phyloP scores from a whole-genome alignment of 441 rosid species.

The Manihot esculenta region DNA sequence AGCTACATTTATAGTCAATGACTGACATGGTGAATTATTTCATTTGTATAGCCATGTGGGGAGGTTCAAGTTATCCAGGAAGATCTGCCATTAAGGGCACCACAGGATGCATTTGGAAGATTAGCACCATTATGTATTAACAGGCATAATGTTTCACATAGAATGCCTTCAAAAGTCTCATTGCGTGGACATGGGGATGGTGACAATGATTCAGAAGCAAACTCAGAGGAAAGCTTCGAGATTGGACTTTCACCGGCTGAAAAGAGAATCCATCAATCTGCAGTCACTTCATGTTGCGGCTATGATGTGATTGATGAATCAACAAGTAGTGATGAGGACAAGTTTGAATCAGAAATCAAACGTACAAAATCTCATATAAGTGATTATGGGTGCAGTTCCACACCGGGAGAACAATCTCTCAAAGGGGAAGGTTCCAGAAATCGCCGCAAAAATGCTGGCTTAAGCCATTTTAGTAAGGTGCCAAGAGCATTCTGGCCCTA shows the following conservation, averaged over 20 bases:
- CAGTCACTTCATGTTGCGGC: conserved; percentile 38
- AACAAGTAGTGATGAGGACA: conserved; percentile 59
- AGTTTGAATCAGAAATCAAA: conserved; percentile 37
- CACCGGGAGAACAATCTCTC: conserved; percentile 30
- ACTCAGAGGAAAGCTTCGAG: conserved; percentile 79
- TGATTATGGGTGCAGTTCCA: conserved; percentile 35
- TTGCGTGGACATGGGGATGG: conserved; percentile 34
- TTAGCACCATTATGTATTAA: conserved; percentile 45
- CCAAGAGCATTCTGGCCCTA: conserved; percentile 81
- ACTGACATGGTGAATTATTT: conserved; percentile 23
- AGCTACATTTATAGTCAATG: neutral
- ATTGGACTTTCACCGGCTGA: conserved; percentile 68
- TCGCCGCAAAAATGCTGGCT: conserved; percentile 30
- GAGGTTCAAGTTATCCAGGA: conserved; percentile 86
- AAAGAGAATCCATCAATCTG: conserved; percentile 64
- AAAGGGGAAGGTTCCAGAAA: conserved; percentile 36
- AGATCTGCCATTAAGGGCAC: conserved; percentile 75
- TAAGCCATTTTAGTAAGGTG: conserved; percentile 42
- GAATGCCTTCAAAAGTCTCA: conserved; percentile 36
- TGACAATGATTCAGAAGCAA: conserved; percentile 53
- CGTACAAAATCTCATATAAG: conserved; percentile 26
- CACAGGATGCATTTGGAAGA: conserved; percentile 67
- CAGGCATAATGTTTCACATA: conserved; percentile 23
- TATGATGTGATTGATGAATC: conserved; percentile 41
- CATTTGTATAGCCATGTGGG: conserved; percentile 59